A percentile compares a stretch with the other conserved stretches of the same genome.
Conservation (phyloP, 805 yeast genomes). For the Metschnikowia sp. region DNA sequence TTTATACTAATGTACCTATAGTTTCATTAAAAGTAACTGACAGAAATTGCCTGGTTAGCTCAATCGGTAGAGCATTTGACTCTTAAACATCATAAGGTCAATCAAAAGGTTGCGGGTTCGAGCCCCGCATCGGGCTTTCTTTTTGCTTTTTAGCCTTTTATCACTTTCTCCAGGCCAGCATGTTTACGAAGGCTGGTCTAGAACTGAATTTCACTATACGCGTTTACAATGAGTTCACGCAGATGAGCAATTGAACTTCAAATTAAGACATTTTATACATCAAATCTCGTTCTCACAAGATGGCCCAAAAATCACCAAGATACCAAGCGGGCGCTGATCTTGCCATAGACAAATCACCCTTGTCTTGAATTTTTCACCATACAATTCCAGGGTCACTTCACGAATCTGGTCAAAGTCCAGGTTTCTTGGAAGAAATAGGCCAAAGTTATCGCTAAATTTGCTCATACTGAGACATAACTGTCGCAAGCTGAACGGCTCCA, state of each 20-base stretch:
- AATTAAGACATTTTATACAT: background rate
- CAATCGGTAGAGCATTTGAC: slow-evolving; percentile 25
- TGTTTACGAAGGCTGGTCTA: background rate
- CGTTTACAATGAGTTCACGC: no score
- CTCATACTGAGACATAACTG: slow-evolving; percentile 42
- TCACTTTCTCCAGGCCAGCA: background rate
- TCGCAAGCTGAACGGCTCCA: slow-evolving; percentile 48
- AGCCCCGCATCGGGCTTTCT: slow-evolving; percentile 24
- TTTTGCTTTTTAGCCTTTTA: slow-evolving; percentile 5
- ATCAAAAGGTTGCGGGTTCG: slow-evolving; percentile 25
- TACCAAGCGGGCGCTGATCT: slow-evolving; percentile 14
- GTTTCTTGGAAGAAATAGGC: slow-evolving; percentile 62
- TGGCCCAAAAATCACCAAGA: slow-evolving; percentile 16
- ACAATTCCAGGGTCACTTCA: slow-evolving; percentile 41
- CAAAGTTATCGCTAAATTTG: slow-evolving; percentile 45
- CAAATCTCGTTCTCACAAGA: background rate
- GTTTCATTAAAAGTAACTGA: no score
- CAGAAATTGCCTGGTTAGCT: slow-evolving; percentile 19
- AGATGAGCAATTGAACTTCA: no score
- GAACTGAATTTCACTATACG: no score
- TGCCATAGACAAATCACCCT: slow-evolving; percentile 17
- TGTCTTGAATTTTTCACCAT: slow-evolving; percentile 11
- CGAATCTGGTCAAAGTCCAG: slow-evolving; percentile 52
- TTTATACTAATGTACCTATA: no score
- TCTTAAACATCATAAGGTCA: slow-evolving; percentile 20